Evolutionary conservation across 176 grass and related monocot species (phyloP).

Genomic region (Ensete ventricosum): DNA sequence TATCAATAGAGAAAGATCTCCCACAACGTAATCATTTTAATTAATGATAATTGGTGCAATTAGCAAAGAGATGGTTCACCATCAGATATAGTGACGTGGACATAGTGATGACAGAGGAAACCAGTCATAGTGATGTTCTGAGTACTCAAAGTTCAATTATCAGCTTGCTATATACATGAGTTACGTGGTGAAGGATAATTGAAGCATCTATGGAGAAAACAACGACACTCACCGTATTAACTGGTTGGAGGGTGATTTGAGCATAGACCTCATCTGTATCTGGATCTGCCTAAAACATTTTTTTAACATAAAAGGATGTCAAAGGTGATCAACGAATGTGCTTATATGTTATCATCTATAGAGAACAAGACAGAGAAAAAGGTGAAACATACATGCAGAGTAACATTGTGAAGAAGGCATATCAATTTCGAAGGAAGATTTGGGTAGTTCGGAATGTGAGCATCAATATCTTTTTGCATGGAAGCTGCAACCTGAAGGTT

Average conservation of each 20-base stretch:
- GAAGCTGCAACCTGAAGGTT: constrained; percentile 68
- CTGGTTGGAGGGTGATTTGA: constrained; percentile 65
- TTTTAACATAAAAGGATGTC: not conserved
- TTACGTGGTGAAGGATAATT: not conserved
- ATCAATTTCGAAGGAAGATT: constrained; percentile 66
- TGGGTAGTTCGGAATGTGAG: constrained; percentile 64
- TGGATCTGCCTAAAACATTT: constrained; percentile 52
- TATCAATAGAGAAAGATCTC: too few species aligned
- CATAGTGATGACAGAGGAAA: not conserved
- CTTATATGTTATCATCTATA: not conserved
- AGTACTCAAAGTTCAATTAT: not conserved
- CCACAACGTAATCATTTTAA: too few species aligned
- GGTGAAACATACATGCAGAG: constrained; percentile 44
- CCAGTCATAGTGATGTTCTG: not conserved
- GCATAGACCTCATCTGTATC: constrained; percentile 81
- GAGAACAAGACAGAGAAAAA: not conserved
- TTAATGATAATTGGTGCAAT: too few species aligned
- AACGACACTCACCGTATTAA: constrained; percentile 48
- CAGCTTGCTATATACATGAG: not conserved
- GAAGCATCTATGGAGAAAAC: not conserved
- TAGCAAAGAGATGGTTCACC: not conserved
- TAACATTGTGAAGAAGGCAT: constrained; percentile 59
- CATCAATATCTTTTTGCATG: constrained; percentile 53
- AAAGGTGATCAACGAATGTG: not conserved
- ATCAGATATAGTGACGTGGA: not conserved